Conservation (phyloP, 1,284 basidiomycete species). For the Phenoliferia sp. region DNA sequence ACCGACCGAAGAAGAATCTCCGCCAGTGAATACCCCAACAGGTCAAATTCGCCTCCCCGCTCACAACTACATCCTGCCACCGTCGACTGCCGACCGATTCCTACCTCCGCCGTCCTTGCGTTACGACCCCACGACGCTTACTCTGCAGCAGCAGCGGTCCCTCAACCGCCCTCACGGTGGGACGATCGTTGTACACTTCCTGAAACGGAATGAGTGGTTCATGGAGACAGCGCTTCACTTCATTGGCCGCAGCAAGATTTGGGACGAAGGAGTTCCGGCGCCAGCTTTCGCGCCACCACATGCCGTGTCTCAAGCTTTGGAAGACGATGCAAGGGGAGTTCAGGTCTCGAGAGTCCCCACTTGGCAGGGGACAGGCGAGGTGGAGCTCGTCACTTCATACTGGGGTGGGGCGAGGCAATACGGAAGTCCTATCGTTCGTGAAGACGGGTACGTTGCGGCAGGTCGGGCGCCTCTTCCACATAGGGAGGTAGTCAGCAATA, state of each 20-base stretch:
- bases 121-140: constrained; percentile 31
- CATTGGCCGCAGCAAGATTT: constrained; percentile 64
- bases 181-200: constrained; percentile 91
- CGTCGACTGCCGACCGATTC: constrained; percentile 21
- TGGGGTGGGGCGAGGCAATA: constrained; percentile 39
- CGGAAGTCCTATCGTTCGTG: constrained; percentile 37
- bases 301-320: background rate
- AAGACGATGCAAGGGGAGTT: background rate
- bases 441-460: constrained; percentile 35
- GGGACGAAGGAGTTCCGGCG: constrained; percentile 38
- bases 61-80: constrained; percentile 29
- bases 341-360: constrained; percentile 6
- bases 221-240: constrained; percentile 85
- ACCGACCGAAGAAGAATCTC: background rate
- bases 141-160: constrained; percentile 26
- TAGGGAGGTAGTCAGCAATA: constrained; percentile 13
- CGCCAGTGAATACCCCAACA: constrained; percentile 25
- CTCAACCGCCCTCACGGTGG: constrained; percentile 57
- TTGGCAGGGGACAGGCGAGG: constrained; percentile 19
- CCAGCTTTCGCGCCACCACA: constrained; percentile 6
- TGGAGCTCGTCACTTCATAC: constrained; percentile 21
- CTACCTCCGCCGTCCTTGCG: constrained; percentile 33
- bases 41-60: constrained; percentile 23
- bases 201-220: constrained; percentile 97
- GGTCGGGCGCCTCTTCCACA: constrained; percentile 26